Conservation (phyloP, 768 basidiomycete species). For the Hysterangium stoloniferum region DNA sequence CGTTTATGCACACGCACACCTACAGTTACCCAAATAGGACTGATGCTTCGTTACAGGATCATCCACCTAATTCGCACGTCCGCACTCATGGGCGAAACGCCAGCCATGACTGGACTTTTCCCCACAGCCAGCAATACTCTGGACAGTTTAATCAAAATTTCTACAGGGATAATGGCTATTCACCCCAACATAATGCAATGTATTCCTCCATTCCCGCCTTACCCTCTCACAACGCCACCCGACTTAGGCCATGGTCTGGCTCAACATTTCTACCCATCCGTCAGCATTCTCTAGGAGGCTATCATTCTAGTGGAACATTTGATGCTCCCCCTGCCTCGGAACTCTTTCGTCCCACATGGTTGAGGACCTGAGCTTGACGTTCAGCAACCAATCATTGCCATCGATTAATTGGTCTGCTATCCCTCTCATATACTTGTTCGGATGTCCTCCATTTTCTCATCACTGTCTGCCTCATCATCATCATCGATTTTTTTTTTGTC, state of each 20-base stretch:
- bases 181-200: too few species aligned
- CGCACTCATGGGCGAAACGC: background rate
- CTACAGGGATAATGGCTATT: too few species aligned
- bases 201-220: too few species aligned
- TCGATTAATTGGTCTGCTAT: background rate
- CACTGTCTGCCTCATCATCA: background rate
- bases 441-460: background rate
- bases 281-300: background rate
- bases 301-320: background rate
- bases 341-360: constrained; percentile 10
- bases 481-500: background rate
- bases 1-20: background rate
- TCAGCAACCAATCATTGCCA: background rate
- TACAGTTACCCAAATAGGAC: constrained; percentile 2
- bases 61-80: background rate
- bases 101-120: background rate
- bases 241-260: background rate
- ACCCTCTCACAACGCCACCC: background rate
- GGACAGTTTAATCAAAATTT: background rate
- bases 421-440: background rate
- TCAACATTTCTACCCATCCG: too few species aligned
- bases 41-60: background rate
- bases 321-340: constrained; percentile 3
- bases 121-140: background rate
- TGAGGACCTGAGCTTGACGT: constrained; percentile 9